Evolutionary conservation across 768 basidiomycete species (phyloP), one percentile per base, ranked within the genome.

Genomic region (Suillus hirtellus): DNA sequence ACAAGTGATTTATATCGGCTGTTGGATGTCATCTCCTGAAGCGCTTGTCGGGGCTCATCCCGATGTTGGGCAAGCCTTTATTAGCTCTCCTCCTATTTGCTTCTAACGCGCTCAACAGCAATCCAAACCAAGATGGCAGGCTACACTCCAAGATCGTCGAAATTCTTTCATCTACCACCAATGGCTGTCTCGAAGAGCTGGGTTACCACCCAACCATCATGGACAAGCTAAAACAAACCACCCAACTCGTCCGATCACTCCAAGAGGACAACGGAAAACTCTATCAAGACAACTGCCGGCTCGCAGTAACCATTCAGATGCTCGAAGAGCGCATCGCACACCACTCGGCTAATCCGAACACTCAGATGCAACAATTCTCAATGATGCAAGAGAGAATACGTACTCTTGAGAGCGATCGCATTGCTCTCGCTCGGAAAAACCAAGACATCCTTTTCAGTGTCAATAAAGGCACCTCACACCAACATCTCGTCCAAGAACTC

Each of bases 111-210:
- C 10, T 19, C 24, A 42, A 42, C 56, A 50, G 24, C 31, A 31
- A 10, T 24, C 19, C 46, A 15, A 31, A 53, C 19, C 21, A 12
- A 17, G 44, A 40, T 24, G 46, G 11, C 14, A 62, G 37, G 24
- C 19, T 79, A 81, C 42, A 31, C 27, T 65, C 69, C 7, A 76
- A 73, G 65, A 68, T 84, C 59, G 72, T 84, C 50, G 77, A 82
- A 63, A 79, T 84, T 42, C 72, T 85, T 19, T 67, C 83, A 0
- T 67, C 60, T 14, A 82, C 79, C 10, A 81, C 79, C 14, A 83
- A 80, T 71, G 78, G 78, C 14, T 84, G 79, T 66, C 74, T 82
- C 27, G 67, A 75, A 4, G 84, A 84, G 64, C 76, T 82, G 31
- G 83, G 82, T 14, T 83, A 83, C 69, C 75, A 75, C 65, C 79